Evolutionary conservation across 2,329 filamentous ascomycete species (phyloP).

Genomic region (Nothopassalora personata): DNA sequence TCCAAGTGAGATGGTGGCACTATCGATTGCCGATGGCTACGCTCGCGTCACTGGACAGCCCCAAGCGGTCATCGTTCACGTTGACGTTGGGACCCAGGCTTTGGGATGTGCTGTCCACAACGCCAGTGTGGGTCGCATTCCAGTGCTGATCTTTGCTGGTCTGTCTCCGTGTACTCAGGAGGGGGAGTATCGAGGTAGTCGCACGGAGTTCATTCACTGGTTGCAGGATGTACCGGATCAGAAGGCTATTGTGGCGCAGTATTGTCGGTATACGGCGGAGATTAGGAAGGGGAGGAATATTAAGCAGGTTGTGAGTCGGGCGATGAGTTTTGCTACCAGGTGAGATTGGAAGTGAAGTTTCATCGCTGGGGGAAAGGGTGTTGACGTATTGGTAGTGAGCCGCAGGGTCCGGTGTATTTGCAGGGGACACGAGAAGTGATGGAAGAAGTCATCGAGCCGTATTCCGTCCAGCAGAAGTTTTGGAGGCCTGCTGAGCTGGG

Average conservation of each 20-base stretch:
- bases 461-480: constrained; percentile 59
- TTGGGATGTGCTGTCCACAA: constrained; percentile 75
- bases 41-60: constrained; percentile 66
- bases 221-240: constrained; percentile 80
- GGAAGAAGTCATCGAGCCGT: constrained; percentile 76
- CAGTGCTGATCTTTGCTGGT: constrained; percentile 73
- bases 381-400: constrained; percentile 41
- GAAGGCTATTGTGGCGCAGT: constrained; percentile 73
- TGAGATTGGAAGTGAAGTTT: too few relatives aligned
- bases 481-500: constrained; percentile 69
- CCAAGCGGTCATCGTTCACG: constrained; percentile 73
- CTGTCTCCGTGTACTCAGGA: constrained; percentile 71
- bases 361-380: too few relatives aligned
- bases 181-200: constrained; percentile 69
- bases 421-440: constrained; percentile 74
- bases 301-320: constrained; percentile 84
- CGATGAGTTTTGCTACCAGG: constrained; percentile 72
- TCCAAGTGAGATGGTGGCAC: constrained; percentile 80
- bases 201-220: constrained; percentile 83
- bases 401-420: constrained; percentile 74
- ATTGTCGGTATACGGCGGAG: constrained; percentile 77
- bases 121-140: constrained; percentile 66
- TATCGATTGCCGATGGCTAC: constrained; percentile 73
- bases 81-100: constrained; percentile 76
- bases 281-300: constrained; percentile 79